Evolutionary conservation across 306 rosid genomes (phyloP).

Genomic region (Acacia crassicarpa): DNA sequence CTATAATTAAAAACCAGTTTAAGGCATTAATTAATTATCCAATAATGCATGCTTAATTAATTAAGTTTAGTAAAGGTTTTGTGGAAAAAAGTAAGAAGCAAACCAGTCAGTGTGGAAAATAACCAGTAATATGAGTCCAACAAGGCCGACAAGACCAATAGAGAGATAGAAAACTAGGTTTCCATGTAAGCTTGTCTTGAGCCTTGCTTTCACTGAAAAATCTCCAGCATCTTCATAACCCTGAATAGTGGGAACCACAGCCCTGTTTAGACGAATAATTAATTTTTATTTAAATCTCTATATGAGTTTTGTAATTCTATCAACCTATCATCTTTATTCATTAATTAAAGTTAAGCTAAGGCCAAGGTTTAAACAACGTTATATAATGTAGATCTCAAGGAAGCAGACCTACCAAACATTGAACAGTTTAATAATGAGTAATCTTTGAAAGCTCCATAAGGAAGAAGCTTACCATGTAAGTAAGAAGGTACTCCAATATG

Average conservation of each 20-base stretch:
- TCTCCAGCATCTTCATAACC: constrained; percentile 99
- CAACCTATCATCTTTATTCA: constrained; percentile 6
- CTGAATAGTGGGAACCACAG: constrained; percentile 96
- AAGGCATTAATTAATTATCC: neutral
- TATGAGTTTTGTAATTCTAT: constrained; percentile 44
- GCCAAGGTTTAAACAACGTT: neutral
- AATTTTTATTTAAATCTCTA: constrained; percentile 34
- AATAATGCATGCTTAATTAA: neutral
- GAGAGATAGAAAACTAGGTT: constrained; percentile 78
- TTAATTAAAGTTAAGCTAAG: neutral
- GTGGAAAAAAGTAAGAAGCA: constrained; percentile 34
- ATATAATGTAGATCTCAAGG: too few relatives aligned
- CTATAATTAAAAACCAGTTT: constrained; percentile 33
- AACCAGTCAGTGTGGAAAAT: constrained; percentile 59
- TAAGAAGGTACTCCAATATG: constrained; percentile 93
- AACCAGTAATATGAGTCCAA: constrained; percentile 73
- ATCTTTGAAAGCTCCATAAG: neutral
- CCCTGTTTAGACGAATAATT: constrained; percentile 77
- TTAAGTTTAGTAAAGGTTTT: too few relatives aligned
- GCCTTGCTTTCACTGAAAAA: constrained; percentile 73
- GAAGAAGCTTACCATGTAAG: constrained; percentile 74
- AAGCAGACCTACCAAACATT: too few relatives aligned
- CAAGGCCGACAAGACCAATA: constrained; percentile 62
- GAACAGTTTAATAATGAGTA: neutral
- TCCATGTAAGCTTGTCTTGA: constrained; percentile 81